Evolutionary conservation across 805 yeast species (phyloP), one percentile per base, ranked within the genome.

Genomic region (Torulaspora microellipsoides): DNA sequence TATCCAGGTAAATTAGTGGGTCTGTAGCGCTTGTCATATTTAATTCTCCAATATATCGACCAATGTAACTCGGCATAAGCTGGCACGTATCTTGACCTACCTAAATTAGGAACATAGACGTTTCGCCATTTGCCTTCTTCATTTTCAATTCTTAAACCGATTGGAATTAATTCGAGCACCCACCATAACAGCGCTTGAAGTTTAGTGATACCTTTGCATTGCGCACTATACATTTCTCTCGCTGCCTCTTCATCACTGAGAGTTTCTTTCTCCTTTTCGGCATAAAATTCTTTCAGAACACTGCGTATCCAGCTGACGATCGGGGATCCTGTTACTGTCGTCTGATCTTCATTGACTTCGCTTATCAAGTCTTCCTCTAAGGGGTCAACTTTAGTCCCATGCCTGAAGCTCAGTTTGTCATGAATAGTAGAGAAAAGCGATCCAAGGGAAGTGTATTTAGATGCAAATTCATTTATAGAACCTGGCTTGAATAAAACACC

Each of bases 1-100:
- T 68, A 70, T 8, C 42, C 40, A 0, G 80, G 79, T 27, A 76
- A 42, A 48, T 76, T 73, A 1, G 36, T 40, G 0, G 83, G 83
- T 1, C 60, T 44, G 49, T 78, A 77, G 49, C 71, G 75, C 29
- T 56, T 43, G 40, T 74, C 67, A 48, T 63, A 70, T 46, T 71
- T 76, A 42, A 75, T 53, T 49, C 83, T 65, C 78, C 81, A 81
- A 47, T 67, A 69, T 1, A 80, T 71, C 36, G 85, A 79, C 86
- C 87, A 82, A 59, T 82, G 87, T 28, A 80, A 47, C 11, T 59
- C 60, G 9, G 75, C 71, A 45, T 68, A 60, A 1, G 48, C 46
- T 1, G 85, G 85, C 3, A 81, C 62, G 33, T 64, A 64, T 46
- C 87, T 65, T 4, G 58, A 44, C 11, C 76, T 64, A 2, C 87